Base-by-base conservation (phyloP, 139 green algal species). In the Chlamydomonas sp. region DNA sequence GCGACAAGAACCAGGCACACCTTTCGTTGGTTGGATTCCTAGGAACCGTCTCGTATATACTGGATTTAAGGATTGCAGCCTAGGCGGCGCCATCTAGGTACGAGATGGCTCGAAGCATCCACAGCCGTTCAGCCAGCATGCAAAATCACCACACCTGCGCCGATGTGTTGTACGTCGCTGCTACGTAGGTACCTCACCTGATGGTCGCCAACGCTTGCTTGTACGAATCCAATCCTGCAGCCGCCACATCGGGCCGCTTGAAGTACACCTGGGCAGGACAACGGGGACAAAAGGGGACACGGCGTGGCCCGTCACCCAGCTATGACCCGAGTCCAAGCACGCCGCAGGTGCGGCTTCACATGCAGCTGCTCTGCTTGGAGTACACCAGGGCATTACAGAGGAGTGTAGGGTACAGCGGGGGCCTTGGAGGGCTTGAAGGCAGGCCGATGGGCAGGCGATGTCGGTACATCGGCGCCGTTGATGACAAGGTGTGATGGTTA, bases 161-260 rank as follows among this genome's bases (percentile, higher is more conserved):
- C 59, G 16, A 16, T 18, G 60, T n/a, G 15, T 64, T 73, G 10
- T 17, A 78, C 18, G 15, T 67, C 64, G 16, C 18, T 82, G 86
- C 15, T 84, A 49, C 31, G 31, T 49, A 49, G 31, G 31, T 66
- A 57, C 64, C 59, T 60, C 60, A 97, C 94, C 92, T 94, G 77
- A 98, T 95, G 2, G 91, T 91, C 18, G 87, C 76, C 66, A 99
- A 89, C 78, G 94, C 91, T 68, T 95, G 90, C 85, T 97, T 94
- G 87, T 98, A 97, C 5, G 89, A 75, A 31, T 92, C 92, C 60
- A 96, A 80, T 0, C 83, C 83, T 14, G 14, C 73, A 0, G 88
- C 86, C 89, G 91, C 79, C 64, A 85, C 88, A 20, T 95, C 95
- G 1, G 84, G 90, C 5, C 95, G 91, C 80, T 98, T 98, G 83